A percentile compares a stretch with the other conserved stretches of the same genome.
Conservation (phyloP, 352 stramenopile genomes). For the Globisporangium nagaii region DNA sequence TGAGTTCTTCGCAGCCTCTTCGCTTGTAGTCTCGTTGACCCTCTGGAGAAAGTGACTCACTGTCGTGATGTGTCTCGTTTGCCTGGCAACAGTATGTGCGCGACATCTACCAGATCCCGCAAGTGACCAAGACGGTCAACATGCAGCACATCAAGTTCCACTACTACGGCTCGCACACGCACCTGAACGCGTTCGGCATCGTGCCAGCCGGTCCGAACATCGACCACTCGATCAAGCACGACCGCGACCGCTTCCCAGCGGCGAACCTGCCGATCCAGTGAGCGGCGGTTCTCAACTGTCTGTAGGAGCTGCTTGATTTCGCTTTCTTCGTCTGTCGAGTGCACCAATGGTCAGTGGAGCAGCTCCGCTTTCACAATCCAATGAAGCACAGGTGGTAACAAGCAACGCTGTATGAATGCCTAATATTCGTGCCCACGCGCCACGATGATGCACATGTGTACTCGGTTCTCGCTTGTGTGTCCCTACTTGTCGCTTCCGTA, state of each 20-base stretch:
- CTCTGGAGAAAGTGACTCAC: no score
- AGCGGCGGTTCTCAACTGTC: no score
- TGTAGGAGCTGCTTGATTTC: no score
- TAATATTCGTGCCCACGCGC: no score
- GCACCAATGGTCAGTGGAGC: no score
- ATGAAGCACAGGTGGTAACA: no score
- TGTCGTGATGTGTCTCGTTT: background rate
- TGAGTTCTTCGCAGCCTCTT: slow-evolving; percentile 22
- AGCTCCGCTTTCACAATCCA: no score
- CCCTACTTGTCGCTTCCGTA: slow-evolving; percentile 84
- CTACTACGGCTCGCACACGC: slow-evolving; percentile 94
- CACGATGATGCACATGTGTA: no score
- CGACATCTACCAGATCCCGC: slow-evolving; percentile 92
- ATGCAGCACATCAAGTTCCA: slow-evolving; percentile 97
- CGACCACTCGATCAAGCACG: slow-evolving; percentile 49
- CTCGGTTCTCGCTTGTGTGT: no score
- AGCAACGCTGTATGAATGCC: no score
- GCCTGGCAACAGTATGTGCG: slow-evolving; percentile 44
- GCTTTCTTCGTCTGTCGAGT: no score
- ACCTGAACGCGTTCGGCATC: slow-evolving; percentile 93
- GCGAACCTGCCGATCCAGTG: slow-evolving; percentile 27
- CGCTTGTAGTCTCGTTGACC: no score
- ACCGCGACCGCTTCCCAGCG: slow-evolving; percentile 54
- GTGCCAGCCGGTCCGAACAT: slow-evolving; percentile 77
- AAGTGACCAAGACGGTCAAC: slow-evolving; percentile 84